A percentile compares a stretch with the other conserved stretches of the same genome.
Evolutionary conservation across 2,329 filamentous ascomycete genomes (phyloP).

Genomic region (Pseudocercospora fuligena): DNA sequence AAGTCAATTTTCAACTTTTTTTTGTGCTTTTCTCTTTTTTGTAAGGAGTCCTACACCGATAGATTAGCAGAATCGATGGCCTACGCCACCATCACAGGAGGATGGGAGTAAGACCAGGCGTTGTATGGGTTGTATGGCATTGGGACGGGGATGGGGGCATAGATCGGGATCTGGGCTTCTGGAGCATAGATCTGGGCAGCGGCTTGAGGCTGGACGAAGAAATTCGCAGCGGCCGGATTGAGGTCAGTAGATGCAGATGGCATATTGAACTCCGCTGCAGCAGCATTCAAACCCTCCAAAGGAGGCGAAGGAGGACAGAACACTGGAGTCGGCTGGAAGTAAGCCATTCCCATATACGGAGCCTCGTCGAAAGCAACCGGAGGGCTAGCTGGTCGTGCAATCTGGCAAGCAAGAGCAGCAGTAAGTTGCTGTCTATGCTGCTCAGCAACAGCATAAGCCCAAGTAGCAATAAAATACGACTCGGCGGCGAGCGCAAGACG

Average conservation of each 20-base stretch:
- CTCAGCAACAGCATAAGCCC: not conserved
- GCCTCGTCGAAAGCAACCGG: not conserved
- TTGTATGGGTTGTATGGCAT: not conserved
- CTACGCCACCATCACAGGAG: not conserved
- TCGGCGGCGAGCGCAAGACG: not conserved
- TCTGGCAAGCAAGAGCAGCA: not conserved
- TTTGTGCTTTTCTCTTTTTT: not conserved
- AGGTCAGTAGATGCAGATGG: not conserved
- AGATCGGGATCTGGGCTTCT: too few relatives aligned
- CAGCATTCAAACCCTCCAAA: not conserved
- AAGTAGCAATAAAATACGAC: constrained; percentile 5
- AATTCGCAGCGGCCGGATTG: not conserved
- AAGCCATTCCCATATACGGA: not conserved
- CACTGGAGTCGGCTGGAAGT: not conserved
- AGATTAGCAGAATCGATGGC: not conserved
- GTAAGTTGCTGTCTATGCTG: not conserved
- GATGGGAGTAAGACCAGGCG: not conserved
- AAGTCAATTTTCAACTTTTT: not conserved
- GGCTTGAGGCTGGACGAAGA: not conserved
- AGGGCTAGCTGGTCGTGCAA: not conserved
- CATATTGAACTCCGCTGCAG: not conserved
- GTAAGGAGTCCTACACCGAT: not conserved
- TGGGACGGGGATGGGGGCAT: not conserved
- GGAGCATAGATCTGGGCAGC: not conserved
- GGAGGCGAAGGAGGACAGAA: not conserved